These are phyloP conservation scores for Diaporthe ilicicola DNA, from an alignment of 2,329 filamentous ascomycete genomes.

Conservation along the genomic window DNA sequence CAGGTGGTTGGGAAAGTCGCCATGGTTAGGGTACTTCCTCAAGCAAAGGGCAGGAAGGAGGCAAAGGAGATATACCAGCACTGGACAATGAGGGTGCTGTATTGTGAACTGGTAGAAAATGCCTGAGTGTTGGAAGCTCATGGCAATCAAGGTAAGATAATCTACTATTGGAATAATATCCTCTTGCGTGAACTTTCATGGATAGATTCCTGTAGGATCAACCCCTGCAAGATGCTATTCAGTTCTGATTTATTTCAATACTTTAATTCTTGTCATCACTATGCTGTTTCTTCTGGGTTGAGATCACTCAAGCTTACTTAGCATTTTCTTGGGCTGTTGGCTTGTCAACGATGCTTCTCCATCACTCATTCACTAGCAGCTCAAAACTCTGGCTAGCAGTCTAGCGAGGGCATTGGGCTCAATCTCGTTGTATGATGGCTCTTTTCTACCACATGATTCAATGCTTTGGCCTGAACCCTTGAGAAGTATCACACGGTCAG, in stretches of 20 bases:
- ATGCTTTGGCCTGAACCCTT: background rate
- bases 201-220: background rate
- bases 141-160: background rate
- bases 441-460: too few relatives aligned
- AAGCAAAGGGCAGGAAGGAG: background rate
- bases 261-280: background rate
- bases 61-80: background rate
- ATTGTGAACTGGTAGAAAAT: background rate
- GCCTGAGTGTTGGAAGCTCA: background rate
- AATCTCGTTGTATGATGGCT: too few relatives aligned
- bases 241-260: background rate
- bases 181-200: background rate
- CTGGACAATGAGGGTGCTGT: background rate
- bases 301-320: background rate
- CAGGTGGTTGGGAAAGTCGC: too few relatives aligned
- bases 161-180: too few relatives aligned
- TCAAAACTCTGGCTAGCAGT: background rate
- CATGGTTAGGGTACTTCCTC: too few relatives aligned
- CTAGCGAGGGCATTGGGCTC: background rate
- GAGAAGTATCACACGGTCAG: too few relatives aligned
- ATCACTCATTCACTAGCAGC: too few relatives aligned
- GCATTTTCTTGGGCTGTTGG: background rate
- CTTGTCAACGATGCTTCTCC: background rate
- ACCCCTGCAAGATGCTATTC: background rate
- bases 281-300: background rate